phyloP scores from a whole-genome alignment of 495 filamentous ascomycete genomes.

The Penicillium tannophilum region DNA sequence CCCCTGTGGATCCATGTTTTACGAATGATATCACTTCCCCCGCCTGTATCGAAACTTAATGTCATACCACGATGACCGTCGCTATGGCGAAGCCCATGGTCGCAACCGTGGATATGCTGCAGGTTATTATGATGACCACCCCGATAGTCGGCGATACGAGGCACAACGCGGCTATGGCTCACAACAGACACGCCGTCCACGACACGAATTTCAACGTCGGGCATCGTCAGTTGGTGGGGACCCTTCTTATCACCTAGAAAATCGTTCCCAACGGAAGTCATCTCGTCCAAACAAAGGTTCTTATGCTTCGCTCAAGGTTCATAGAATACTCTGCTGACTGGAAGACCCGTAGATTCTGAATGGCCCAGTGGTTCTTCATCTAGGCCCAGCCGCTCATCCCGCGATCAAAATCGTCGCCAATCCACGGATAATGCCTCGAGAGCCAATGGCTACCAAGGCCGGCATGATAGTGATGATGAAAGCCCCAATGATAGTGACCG shows the following conservation, averaged over 20 bases:
- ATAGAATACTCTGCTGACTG: slow-evolving; percentile 2
- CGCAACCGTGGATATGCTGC: slow-evolving; percentile 11
- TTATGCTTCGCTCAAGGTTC: neutral
- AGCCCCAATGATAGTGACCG: neutral
- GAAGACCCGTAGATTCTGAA: slow-evolving; percentile 5
- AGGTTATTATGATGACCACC: slow-evolving; percentile 11
- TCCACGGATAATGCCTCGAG: slow-evolving; percentile 1
- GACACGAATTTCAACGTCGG: slow-evolving; percentile 12
- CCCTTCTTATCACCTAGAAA: slow-evolving; percentile 4
- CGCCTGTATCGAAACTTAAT: neutral
- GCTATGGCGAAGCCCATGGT: neutral
- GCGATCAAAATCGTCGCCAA: slow-evolving; percentile 6
- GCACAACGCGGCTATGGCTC: slow-evolving; percentile 9
- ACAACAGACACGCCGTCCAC: slow-evolving; percentile 10
- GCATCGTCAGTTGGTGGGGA: slow-evolving; percentile 11
- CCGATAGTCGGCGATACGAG: neutral
- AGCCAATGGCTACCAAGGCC: neutral
- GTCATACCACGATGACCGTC: neutral
- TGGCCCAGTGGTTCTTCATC: slow-evolving; percentile 1
- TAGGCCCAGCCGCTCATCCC: slow-evolving; percentile 7
- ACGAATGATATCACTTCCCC: neutral
- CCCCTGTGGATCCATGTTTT: neutral
- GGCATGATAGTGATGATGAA: neutral
- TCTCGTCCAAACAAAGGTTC: slow-evolving; percentile 5
- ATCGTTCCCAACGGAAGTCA: slow-evolving; percentile 1